Conservation (phyloP, 2,329 filamentous ascomycete genomes). For the Tolypocladium paradoxum region DNA sequence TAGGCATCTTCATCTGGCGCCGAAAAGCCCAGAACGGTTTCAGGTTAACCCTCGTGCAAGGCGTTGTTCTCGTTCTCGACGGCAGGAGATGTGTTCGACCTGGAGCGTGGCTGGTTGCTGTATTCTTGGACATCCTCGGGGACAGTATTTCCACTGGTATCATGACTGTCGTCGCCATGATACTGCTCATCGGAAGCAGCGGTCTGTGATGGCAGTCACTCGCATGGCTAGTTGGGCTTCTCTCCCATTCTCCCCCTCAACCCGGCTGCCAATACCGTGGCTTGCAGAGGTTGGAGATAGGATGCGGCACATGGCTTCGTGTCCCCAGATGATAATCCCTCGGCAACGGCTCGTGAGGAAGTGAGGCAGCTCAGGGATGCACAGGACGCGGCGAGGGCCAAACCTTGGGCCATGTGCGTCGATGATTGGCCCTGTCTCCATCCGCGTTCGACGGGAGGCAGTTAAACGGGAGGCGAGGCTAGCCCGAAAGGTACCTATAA, state of each 20-base stretch:
- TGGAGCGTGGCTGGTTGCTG: no score
- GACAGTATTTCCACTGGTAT: background rate
- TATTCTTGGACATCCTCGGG: no score
- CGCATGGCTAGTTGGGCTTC: background rate
- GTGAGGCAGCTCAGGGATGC: background rate
- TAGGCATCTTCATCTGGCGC: no score
- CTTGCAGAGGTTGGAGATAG: background rate
- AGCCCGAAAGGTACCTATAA: background rate
- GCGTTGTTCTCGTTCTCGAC: no score
- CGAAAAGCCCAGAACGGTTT: no score
- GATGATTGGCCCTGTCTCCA: constrained; percentile 8
- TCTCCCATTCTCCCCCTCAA: background rate
- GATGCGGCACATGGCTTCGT: background rate
- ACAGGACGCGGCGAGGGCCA: constrained; percentile 4
- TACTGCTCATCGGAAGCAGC: background rate
- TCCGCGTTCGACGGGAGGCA: background rate
- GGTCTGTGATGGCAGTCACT: background rate
- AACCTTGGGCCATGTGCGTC: constrained; percentile 16
- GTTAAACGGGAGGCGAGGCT: background rate
- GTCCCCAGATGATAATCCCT: background rate
- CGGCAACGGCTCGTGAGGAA: background rate
- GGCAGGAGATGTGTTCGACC: no score
- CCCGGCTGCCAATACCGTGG: background rate
- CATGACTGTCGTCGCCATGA: background rate
- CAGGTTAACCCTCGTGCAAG: no score